phyloP scores from a whole-genome alignment of 257 asterid genomes.

The Coffea eugenioides region DNA sequence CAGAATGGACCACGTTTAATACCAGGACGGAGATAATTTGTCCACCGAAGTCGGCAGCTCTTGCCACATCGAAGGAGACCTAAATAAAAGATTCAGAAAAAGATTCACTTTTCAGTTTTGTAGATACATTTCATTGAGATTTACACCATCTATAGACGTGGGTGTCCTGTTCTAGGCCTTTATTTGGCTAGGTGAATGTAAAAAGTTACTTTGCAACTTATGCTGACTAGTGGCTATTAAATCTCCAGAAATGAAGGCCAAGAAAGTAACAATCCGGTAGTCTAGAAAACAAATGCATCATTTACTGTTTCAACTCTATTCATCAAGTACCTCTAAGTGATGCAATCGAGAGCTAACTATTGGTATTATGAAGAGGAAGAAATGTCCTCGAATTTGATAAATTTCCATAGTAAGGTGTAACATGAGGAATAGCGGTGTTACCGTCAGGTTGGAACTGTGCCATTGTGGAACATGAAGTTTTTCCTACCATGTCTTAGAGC shows the following conservation, averaged over 20 bases:
- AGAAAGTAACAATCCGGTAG: neutral
- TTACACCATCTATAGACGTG: neutral
- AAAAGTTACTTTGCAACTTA: neutral
- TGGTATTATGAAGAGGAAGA: neutral
- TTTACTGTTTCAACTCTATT: neutral
- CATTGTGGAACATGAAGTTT: neutral
- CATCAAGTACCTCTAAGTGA: neutral
- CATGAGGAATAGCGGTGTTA: neutral
- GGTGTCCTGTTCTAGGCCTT: neutral
- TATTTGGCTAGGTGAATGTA: neutral
- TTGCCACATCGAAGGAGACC: constrained; percentile 75
- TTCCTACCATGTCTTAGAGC: neutral
- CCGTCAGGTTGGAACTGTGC: neutral
- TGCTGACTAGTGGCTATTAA: neutral
- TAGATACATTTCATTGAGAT: neutral
- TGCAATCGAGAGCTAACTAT: neutral
- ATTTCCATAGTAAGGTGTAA: neutral
- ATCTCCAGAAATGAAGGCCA: neutral
- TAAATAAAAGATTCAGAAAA: constrained; percentile 26
- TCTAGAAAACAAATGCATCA: neutral
- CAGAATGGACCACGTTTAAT: constrained; percentile 59
- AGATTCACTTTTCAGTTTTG: neutral
- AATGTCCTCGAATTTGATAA: neutral
- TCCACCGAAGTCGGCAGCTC: constrained; percentile 87
- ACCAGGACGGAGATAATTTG: constrained; percentile 71